Evolutionary conservation across 306 rosid genomes (phyloP).

Genomic region (Cicer arietinum): DNA sequence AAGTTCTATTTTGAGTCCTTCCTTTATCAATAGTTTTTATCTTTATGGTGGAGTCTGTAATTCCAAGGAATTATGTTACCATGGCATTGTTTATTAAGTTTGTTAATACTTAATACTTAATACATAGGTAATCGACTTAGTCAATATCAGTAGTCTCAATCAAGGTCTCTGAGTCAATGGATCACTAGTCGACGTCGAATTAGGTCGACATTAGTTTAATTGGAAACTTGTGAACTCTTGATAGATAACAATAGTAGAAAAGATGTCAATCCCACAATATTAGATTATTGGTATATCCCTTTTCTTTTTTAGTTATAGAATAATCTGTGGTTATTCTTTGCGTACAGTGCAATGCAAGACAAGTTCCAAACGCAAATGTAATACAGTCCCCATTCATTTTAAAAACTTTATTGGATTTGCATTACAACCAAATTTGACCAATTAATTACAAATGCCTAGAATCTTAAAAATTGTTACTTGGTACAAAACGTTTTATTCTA

Average conservation of each 20-base stretch:
- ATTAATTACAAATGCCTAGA: background rate
- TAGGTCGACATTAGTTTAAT: background rate
- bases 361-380: constrained; percentile 7
- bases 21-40: background rate
- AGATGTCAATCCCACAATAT: background rate
- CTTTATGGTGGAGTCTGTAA: background rate
- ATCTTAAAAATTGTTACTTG: background rate
- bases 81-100: too few species aligned
- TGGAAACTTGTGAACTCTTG: background rate
- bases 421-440: background rate
- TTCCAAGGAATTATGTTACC: background rate
- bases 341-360: constrained; percentile 26
- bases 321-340: constrained; percentile 12
- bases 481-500: background rate
- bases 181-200: background rate
- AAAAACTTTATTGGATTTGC: background rate
- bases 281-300: background rate
- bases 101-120: too few species aligned
- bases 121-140: too few species aligned
- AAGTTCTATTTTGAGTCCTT: background rate
- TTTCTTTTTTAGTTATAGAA: background rate
- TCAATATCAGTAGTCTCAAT: background rate
- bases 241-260: too few species aligned
- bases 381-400: background rate
- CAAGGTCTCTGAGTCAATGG: background rate